These are phyloP conservation scores for Crataegus laevigata DNA, from an alignment of 306 rosid genomes.

Conservation along the genomic window DNA sequence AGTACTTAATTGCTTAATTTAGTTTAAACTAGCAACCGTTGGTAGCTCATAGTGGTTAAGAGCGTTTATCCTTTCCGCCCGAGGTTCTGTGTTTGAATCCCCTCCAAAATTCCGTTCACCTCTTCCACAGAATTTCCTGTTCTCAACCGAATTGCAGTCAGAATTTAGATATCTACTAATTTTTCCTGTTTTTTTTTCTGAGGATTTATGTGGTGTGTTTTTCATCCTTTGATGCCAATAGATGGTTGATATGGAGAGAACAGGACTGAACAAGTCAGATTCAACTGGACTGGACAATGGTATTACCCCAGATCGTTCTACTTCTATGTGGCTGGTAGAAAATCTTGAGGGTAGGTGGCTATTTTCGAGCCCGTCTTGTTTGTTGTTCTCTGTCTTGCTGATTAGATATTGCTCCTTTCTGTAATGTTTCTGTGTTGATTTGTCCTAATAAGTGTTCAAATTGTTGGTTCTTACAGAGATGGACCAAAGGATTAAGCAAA, in stretches of 20 bases:
- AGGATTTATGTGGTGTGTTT: not conserved
- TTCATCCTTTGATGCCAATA: not conserved
- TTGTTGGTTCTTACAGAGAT: conserved; percentile 20
- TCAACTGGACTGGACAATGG: not conserved
- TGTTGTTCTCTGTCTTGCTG: not conserved
- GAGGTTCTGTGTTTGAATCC: no score
- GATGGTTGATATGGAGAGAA: conserved; percentile 18
- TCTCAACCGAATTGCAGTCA: no score
- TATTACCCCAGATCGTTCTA: not conserved
- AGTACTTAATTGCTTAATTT: not conserved
- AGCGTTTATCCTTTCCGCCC: no score
- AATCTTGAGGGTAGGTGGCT: conserved; percentile 21
- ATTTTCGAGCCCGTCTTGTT: not conserved
- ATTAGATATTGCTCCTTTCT: not conserved
- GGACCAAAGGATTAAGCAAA: conserved; percentile 33
- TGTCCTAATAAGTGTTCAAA: not conserved
- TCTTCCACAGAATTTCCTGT: no score
- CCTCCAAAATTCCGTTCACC: no score
- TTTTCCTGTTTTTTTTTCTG: not conserved
- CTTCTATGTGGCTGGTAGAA: conserved; percentile 18
- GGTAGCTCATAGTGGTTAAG: no score
- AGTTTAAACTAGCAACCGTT: no score
- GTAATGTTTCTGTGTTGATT: not conserved
- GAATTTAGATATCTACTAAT: not conserved
- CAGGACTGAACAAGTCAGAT: conserved; percentile 13